Percentiles rank a stretch among this genome's conserved stretches.
phyloP scores from a whole-genome alignment of 169 alveolate species.

The Plasmodium yoelii region DNA sequence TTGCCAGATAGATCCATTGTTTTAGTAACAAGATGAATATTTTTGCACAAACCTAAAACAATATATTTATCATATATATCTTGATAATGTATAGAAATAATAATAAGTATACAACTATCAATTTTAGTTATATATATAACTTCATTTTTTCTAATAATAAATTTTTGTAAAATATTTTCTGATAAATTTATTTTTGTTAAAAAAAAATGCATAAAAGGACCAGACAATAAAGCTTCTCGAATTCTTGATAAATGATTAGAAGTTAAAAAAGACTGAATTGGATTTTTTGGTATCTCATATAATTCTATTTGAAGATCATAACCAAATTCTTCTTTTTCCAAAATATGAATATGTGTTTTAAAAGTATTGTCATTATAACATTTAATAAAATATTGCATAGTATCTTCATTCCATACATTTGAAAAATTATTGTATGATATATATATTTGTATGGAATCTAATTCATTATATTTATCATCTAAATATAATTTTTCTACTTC shows the following conservation, averaged over 20 bases:
- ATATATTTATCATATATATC: constrained; percentile 46
- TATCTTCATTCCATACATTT: constrained; percentile 55
- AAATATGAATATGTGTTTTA: constrained; percentile 65
- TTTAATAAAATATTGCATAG: constrained; percentile 63
- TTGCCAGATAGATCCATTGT: constrained; percentile 68
- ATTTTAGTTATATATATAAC: constrained; percentile 40
- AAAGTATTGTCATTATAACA: constrained; percentile 61
- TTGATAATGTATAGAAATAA: constrained; percentile 53
- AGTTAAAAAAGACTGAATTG: constrained; percentile 14
- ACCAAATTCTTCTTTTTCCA: constrained; percentile 71
- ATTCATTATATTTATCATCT: constrained; percentile 44
- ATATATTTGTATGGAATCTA: constrained; percentile 72
- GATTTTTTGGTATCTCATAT: constrained; percentile 62
- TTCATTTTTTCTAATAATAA: constrained; percentile 67
- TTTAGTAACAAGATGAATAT: constrained; percentile 42
- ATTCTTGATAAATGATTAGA: constrained; percentile 70
- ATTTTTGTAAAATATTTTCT: constrained; percentile 60
- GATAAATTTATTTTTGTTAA: constrained; percentile 31
- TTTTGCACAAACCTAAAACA: constrained; percentile 62
- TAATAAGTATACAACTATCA: constrained; percentile 20
- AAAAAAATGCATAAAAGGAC: constrained; percentile 70
- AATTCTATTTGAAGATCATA: constrained; percentile 69
- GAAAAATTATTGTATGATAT: constrained; percentile 48
- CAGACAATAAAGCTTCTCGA: constrained; percentile 72
- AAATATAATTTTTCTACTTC: constrained; percentile 56